These are phyloP conservation scores for Picochlorum sp. DNA, from an alignment of 139 green algal genomes.

Conservation along the genomic window DNA sequence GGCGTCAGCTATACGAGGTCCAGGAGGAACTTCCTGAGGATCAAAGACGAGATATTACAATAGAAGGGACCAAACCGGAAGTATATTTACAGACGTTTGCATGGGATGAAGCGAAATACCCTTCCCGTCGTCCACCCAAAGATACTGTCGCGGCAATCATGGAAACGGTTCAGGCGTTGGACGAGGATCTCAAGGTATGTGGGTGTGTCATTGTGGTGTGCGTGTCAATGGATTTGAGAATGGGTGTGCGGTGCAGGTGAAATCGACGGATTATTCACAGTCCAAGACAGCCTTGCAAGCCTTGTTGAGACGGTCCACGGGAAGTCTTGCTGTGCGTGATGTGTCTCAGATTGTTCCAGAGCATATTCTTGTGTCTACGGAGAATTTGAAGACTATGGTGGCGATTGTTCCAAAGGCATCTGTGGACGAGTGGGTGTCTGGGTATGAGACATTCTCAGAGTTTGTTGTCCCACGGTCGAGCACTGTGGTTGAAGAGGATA, in stretches of 20 bases:
- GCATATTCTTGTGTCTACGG: slow-evolving; percentile 59
- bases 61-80: slow-evolving; percentile 62
- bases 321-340: slow-evolving; percentile 84
- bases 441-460: slow-evolving; percentile 83
- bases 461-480: slow-evolving; percentile 76
- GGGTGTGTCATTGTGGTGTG: neutral
- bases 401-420: slow-evolving; percentile 76
- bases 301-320: slow-evolving; percentile 66
- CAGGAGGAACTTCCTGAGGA: slow-evolving; percentile 18
- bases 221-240: neutral
- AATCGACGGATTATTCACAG: slow-evolving; percentile 74
- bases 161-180: slow-evolving; percentile 76
- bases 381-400: slow-evolving; percentile 89
- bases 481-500: slow-evolving; percentile 72
- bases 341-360: slow-evolving; percentile 55
- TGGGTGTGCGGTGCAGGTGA: slow-evolving; percentile 15
- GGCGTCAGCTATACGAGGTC: slow-evolving; percentile 58
- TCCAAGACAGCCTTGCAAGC: slow-evolving; percentile 64
- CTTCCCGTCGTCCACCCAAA: slow-evolving; percentile 64
- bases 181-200: slow-evolving; percentile 93
- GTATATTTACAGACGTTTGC: slow-evolving; percentile 72
- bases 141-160: slow-evolving; percentile 86
- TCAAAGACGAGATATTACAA: slow-evolving; percentile 33
- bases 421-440: slow-evolving; percentile 70
- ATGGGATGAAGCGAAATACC: slow-evolving; percentile 98